Evolutionary conservation across 352 stramenopile species (phyloP), one percentile per base, ranked within the genome.

Genomic region (Phytophthora palmivora): DNA sequence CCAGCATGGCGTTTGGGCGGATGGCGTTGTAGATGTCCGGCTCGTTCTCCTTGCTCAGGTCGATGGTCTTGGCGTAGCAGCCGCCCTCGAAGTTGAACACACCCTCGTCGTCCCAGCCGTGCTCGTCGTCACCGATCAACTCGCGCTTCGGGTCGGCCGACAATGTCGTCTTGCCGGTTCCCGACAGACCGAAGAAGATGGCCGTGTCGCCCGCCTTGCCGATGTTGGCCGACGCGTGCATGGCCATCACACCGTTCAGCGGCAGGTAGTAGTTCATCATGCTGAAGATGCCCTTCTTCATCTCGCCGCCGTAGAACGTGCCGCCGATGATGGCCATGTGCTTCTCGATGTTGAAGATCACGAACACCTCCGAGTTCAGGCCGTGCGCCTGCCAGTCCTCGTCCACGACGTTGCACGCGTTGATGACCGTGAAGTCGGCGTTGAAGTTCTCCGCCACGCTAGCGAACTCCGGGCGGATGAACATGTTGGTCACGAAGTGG

Each of bases 11-110:
- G 83, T 99, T 93, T 33, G 79, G 94, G 34, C 94, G 89, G 82
- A 99, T 99, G 57, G 97, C 97, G 56, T 91, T 77, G 79, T 94
- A 99, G 60, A 99, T 99, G 67, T 99, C 95, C 30, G 97, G 97
- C 74, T 99, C 97, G 64, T 97, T 98, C 76, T 98, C 87, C 61
- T 94, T 79, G 48, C 74, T 90, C 65, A 99, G 78, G 73, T 99
- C 94, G 76, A 99, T 98, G 26, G 95, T 99, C 90, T 99, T 99
- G 67, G 97, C 97, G 74, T 99, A 99, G 79, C 97, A 99, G 21
- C 97, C 97, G 59, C 97, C 97, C 75, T 99, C 97, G 76, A 99
- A 98, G 86, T 99, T 99, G 84, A 98, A 99, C 48, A 99, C 89
- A 52, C 97, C 96, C 72, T 98, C 79, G 66, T 98, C 84, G 65